A percentile compares a stretch with the other conserved stretches of the same genome.
phyloP scores from a whole-genome alignment of 345 rosid species.

The Hibiscus trionum region DNA sequence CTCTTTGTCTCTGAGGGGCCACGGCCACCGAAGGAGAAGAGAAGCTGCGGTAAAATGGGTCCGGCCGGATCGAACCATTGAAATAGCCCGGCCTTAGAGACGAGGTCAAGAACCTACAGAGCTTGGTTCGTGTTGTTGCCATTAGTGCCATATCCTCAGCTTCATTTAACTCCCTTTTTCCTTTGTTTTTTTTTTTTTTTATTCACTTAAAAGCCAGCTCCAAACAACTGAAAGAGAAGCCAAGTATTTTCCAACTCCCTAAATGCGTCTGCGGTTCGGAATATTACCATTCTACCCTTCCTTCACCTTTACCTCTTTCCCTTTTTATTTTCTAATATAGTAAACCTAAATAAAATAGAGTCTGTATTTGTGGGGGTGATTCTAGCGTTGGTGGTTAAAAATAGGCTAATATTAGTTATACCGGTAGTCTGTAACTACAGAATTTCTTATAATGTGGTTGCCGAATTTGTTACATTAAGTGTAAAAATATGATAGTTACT shows the following conservation, averaged over 20 bases:
- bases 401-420: too few relatives aligned
- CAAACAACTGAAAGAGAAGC: not conserved
- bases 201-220: not conserved
- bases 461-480: too few relatives aligned
- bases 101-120: constrained; percentile 16
- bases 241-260: not conserved
- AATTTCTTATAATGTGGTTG: too few relatives aligned
- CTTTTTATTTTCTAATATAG: too few relatives aligned
- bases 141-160: constrained; percentile 7
- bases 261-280: not conserved
- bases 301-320: not conserved
- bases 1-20: constrained; percentile 17
- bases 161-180: constrained; percentile 3
- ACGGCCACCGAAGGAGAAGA: constrained; percentile 28
- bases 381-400: too few relatives aligned
- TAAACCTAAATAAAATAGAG: too few relatives aligned
- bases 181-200: constrained; percentile 2
- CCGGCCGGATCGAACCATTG: not conserved
- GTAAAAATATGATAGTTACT: too few relatives aligned
- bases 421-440: too few relatives aligned
- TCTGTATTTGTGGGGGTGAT: too few relatives aligned
- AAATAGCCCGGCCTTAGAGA: not conserved
- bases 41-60: constrained; percentile 20
- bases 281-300: constrained; percentile 23
- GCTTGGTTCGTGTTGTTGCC: constrained; percentile 26